phyloP scores from a whole-genome alignment of 768 basidiomycete species.

The Leucosporidium creatinivorum region DNA sequence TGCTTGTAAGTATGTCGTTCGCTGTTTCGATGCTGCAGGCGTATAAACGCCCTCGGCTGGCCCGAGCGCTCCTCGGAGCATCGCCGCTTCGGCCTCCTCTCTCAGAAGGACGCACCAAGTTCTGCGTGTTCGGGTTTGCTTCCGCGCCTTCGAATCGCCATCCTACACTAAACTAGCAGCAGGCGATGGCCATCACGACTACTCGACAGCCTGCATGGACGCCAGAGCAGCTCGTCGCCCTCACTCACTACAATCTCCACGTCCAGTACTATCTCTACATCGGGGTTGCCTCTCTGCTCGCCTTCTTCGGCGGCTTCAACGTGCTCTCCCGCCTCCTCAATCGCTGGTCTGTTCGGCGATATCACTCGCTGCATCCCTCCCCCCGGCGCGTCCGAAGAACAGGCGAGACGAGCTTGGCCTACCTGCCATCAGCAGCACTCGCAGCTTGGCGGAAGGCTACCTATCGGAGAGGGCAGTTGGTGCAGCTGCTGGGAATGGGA shows the following conservation, averaged over 20 bases:
- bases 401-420: neutral
- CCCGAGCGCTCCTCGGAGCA: too few species aligned
- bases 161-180: neutral
- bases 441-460: constrained; percentile 7
- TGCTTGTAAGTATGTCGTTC: too few species aligned
- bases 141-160: neutral
- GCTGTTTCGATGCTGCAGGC: too few species aligned
- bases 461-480: neutral
- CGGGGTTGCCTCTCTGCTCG: neutral
- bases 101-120: neutral
- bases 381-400: neutral
- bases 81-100: neutral
- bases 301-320: constrained; percentile 8
- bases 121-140: neutral
- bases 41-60: too few species aligned
- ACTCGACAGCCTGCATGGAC: neutral
- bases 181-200: neutral
- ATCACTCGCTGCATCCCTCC: neutral
- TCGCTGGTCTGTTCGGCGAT: neutral
- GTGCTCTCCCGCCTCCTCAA: neutral
- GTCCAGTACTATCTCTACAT: constrained; percentile 12
- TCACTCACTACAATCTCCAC: constrained; percentile 18
- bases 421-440: neutral
- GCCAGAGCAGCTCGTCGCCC: neutral
- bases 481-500: neutral